A percentile compares a stretch with the other conserved stretches of the same genome.
Evolutionary conservation across 2,329 filamentous ascomycete genomes (phyloP).

Genomic region (Cladophialophora psammophila): DNA sequence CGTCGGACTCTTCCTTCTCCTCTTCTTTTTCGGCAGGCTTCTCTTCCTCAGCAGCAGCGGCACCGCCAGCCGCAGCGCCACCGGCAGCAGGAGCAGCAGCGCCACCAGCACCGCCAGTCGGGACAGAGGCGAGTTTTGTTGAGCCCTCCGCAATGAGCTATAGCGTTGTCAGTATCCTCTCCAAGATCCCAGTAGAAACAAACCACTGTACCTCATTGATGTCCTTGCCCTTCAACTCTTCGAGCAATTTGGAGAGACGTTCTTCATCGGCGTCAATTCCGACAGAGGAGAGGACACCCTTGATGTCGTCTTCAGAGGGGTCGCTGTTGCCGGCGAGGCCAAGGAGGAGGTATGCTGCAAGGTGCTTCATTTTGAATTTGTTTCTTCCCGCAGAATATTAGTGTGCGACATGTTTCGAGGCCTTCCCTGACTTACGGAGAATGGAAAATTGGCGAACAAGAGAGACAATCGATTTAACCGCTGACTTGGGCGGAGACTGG

Average conservation of each 20-base stretch:
- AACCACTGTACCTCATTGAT: constrained; percentile 77
- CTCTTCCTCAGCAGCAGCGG: constrained; percentile 88
- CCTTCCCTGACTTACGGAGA: constrained; percentile 20
- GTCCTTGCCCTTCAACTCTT: constrained; percentile 72
- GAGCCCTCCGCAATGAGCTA: constrained; percentile 92
- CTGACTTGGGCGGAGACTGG: constrained; percentile 96
- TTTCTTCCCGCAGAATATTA: constrained; percentile 37
- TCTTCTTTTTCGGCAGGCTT: constrained; percentile 93
- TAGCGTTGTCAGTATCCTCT: constrained; percentile 37
- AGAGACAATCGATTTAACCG: constrained; percentile 99
- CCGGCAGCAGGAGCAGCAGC: constrained; percentile 65
- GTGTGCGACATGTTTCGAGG: constrained; percentile 8
- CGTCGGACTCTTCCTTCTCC: constrained; percentile 79
- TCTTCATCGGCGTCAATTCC: constrained; percentile 93
- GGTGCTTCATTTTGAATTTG: constrained; percentile 92
- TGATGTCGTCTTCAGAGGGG: constrained; percentile 86
- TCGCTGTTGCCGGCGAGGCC: constrained; percentile 89
- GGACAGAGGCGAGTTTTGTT: constrained; percentile 95
- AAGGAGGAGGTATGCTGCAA: constrained; percentile 99
- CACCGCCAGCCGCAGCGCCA: constrained; percentile 71
- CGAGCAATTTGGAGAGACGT: constrained; percentile 85
- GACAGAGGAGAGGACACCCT: constrained; percentile 86
- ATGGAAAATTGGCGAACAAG: constrained; percentile 54
- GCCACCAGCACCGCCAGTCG: constrained; percentile 82
- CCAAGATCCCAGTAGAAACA: constrained; percentile 39